Percentiles rank a stretch among this genome's conserved stretches.
These are phyloP conservation scores for Craterostigma plantagineum DNA, from an alignment of 257 asterid species.

Conservation along the genomic window DNA sequence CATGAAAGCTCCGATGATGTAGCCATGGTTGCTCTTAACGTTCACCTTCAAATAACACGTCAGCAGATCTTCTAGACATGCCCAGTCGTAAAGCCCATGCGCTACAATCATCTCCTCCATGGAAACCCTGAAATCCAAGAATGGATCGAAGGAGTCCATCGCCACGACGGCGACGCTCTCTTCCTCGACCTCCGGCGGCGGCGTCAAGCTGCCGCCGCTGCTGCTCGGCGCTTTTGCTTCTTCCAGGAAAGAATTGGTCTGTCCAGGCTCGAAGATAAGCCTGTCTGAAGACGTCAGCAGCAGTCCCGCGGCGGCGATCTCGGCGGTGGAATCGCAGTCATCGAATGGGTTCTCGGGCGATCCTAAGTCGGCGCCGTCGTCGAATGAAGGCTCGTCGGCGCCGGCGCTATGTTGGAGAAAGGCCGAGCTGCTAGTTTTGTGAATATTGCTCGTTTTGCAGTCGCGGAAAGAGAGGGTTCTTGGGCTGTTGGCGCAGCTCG, in stretches of 20 bases:
- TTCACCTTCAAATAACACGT: conserved; percentile 32
- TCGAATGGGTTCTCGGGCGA: neutral
- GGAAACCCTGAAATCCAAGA: conserved; percentile 28
- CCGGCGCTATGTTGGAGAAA: neutral
- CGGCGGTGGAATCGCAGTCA: conserved; percentile 15
- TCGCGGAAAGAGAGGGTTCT: conserved; percentile 36
- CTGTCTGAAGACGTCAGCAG: conserved; percentile 19
- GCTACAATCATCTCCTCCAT: conserved; percentile 54
- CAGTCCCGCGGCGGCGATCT: conserved; percentile 5
- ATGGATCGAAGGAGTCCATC: conserved; percentile 28
- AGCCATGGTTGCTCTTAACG: conserved; percentile 21
- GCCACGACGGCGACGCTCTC: conserved; percentile 13
- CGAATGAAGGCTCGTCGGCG: neutral
- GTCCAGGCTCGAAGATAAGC: conserved; percentile 35
- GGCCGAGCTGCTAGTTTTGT: conserved; percentile 5
- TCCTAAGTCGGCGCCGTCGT: neutral
- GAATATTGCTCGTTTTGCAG: conserved; percentile 5
- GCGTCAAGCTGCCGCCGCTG: too few relatives aligned
- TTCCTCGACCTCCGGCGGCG: conserved; percentile 3
- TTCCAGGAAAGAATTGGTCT: conserved; percentile 31
- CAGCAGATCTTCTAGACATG: conserved; percentile 25
- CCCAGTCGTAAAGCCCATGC: conserved; percentile 26
- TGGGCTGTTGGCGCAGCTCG: conserved; percentile 20
- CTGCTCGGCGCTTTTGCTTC: conserved; percentile 8
- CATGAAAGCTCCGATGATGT: conserved; percentile 37